Percentiles rank a stretch among this genome's conserved stretches.
These are phyloP conservation scores for Diplodia seriata DNA, from an alignment of 2,329 filamentous ascomycete genomes.

Conservation along the genomic window DNA sequence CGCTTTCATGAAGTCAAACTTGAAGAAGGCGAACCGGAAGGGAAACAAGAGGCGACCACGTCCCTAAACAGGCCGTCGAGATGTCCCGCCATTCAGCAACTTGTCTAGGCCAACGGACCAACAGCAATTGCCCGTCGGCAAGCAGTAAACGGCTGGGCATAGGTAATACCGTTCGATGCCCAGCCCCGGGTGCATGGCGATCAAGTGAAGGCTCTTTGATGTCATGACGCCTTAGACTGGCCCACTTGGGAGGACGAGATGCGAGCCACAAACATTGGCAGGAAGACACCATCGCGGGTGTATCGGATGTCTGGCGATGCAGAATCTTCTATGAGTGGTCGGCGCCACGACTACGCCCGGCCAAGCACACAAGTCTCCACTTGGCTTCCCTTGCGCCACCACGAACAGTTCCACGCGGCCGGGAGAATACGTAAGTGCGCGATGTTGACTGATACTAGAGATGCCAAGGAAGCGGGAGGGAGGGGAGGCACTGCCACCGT, in stretches of 20 bases:
- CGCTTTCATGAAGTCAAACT: conserved; percentile 1
- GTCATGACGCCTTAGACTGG: conserved; percentile 17
- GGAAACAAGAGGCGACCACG: conserved; percentile 1
- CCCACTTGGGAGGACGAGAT: neutral
- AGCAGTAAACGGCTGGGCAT: conserved; percentile 4
- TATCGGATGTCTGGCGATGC: conserved; percentile 8
- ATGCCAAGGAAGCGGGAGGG: neutral
- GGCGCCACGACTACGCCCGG: neutral
- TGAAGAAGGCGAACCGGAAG: neutral
- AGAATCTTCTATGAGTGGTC: neutral
- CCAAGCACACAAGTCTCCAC: neutral
- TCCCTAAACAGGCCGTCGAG: neutral
- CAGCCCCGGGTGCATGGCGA: neutral
- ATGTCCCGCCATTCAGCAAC: neutral
- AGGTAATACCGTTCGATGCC: conserved; percentile 17
- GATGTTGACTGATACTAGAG: neutral
- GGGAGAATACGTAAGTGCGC: neutral
- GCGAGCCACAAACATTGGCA: conserved; percentile 17
- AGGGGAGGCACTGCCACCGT: neutral
- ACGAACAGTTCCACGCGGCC: neutral
- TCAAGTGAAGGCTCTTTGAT: neutral
- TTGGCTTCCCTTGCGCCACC: neutral
- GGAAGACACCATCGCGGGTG: neutral
- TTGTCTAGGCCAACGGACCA: neutral
- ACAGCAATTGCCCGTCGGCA: neutral